A percentile compares a stretch with the other conserved stretches of the same genome.
Conservation (phyloP, 345 rosid genomes). For the Salix exigua region DNA sequence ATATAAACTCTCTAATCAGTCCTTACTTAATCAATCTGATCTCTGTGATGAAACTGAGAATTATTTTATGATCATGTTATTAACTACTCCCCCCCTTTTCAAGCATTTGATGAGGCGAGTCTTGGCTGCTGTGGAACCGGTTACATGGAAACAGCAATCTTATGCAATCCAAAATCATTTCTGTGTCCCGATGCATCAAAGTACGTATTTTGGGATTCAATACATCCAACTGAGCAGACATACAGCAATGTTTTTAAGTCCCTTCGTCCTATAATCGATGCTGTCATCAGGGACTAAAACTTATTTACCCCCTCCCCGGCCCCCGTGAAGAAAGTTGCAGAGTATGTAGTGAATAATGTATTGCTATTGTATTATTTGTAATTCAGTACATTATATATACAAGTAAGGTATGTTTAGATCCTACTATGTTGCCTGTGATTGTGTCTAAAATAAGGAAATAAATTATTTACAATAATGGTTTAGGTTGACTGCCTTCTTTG, state of each 20-base stretch:
- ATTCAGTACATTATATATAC: too few species aligned
- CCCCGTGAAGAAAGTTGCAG: too few species aligned
- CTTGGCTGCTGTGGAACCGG: slow-evolving; percentile 87
- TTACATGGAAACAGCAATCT: slow-evolving; percentile 44
- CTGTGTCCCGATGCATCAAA: slow-evolving; percentile 63
- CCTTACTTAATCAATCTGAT: too few species aligned
- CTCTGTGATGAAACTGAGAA: background rate
- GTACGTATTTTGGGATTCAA: slow-evolving; percentile 77
- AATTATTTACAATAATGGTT: too few species aligned
- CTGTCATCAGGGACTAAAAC: slow-evolving; percentile 13
- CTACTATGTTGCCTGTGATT: too few species aligned
- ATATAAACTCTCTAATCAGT: too few species aligned
- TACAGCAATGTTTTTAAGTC: slow-evolving; percentile 36
- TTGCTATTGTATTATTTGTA: too few species aligned
- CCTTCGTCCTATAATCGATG: slow-evolving; percentile 34
- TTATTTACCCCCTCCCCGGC: too few species aligned
- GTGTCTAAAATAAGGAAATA: too few species aligned
- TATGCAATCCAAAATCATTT: slow-evolving; percentile 59
- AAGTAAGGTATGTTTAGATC: too few species aligned
- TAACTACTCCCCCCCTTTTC: background rate
- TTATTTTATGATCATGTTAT: background rate
- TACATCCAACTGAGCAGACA: slow-evolving; percentile 70
- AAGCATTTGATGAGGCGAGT: slow-evolving; percentile 55
- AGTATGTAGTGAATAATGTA: too few species aligned
- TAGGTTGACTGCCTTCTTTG: too few species aligned